Evolutionary conservation across 352 stramenopile genomes (phyloP), one percentile per base, ranked within the genome.

Genomic region (Blastocystis hominis): DNA sequence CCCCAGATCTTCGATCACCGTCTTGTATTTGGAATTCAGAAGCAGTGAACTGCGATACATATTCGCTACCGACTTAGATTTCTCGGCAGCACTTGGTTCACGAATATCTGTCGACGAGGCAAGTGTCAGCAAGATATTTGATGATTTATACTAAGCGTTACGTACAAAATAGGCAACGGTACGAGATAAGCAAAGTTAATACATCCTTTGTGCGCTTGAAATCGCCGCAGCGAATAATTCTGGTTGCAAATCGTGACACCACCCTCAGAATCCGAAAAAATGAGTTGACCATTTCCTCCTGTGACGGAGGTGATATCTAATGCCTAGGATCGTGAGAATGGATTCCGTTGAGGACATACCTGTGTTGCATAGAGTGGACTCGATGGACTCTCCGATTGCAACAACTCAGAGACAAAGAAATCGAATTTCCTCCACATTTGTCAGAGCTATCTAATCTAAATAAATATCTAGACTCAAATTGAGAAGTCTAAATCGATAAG

Each of bases 181-280:
- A 86, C 75, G 9, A 59, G 59, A 61, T 68, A 42, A 15, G 42
- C 44, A 55, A 24, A 47, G 46, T 86, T 86, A 20, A 86, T 69
- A 38, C 75, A 86, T 59, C 62, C 56, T 10, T 47, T 6, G 20
- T 75, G 62, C 42, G 75, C 75, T 38, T 86, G 42, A 15, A 86
- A 69, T 38, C 75, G 34, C 3, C 56, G 69, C 62, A 86, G 40
- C 1, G 56, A 75, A 24, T 75, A 86, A 34, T 86, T 69, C 42
- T 75, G 56, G 38, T 86, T 75, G 9, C 30, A 75, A 34, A 86
- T 75, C 13, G 75, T 86, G n/a, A 86, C 56, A 72, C 75, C 75
- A 34, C 75, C 75, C 38, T 86, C 75, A 2, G 75, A 86, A 61
- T 86, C 75, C 38, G 30, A 30, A 30, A 30, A 30, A 30, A 30